Evolutionary conservation across 2,329 filamentous ascomycete species (phyloP).

Genomic region (Metarhizium humberi): DNA sequence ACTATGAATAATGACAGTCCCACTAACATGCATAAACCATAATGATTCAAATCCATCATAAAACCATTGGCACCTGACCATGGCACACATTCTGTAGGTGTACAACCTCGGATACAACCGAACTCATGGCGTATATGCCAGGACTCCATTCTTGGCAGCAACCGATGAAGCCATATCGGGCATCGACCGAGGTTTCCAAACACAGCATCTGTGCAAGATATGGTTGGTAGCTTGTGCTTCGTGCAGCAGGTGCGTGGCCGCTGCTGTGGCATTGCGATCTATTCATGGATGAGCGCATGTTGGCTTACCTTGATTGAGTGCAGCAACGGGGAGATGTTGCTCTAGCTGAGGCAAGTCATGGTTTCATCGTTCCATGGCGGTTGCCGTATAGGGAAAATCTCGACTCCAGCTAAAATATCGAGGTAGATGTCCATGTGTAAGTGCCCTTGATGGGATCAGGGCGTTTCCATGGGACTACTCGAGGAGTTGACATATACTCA

Average conservation of each 20-base stretch:
- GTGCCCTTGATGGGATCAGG: too few relatives aligned
- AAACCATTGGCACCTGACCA: neutral
- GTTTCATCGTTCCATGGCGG: neutral
- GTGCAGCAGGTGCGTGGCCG: neutral
- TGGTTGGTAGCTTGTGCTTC: neutral
- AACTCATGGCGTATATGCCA: too few relatives aligned
- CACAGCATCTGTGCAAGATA: too few relatives aligned
- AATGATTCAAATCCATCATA: neutral
- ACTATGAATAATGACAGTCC: too few relatives aligned
- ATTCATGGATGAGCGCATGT: neutral
- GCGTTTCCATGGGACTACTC: too few relatives aligned
- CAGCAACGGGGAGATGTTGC: neutral
- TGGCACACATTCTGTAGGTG: neutral
- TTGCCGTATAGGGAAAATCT: neutral
- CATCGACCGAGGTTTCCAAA: neutral
- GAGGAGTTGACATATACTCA: too few relatives aligned
- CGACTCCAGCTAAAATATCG: too few relatives aligned
- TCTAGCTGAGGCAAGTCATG: neutral
- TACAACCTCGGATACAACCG: neutral
- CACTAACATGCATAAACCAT: neutral
- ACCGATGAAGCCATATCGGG: neutral
- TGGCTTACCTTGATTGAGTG: neutral
- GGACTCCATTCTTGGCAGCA: too few relatives aligned
- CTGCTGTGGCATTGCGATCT: neutral
- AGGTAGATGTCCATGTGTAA: too few relatives aligned